phyloP scores from a whole-genome alignment of 1,139 yeast genomes.

The Yamadazyma jaroonii region DNA sequence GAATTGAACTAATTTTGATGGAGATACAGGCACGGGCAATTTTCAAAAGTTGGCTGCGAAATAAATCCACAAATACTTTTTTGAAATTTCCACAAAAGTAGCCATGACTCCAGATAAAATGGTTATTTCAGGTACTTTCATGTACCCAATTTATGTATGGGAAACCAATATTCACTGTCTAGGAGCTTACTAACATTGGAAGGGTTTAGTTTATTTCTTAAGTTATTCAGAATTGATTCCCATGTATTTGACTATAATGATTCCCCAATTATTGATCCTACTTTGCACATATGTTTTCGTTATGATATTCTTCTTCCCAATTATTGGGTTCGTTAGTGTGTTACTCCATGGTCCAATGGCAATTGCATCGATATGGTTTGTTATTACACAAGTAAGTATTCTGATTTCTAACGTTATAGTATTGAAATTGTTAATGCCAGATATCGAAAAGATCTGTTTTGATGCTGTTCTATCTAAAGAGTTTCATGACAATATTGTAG shows the following conservation, averaged over 20 bases:
- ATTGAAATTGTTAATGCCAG: conserved; percentile 52
- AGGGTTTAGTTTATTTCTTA: conserved; percentile 47
- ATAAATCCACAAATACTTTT: too few species aligned
- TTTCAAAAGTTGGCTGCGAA: neutral
- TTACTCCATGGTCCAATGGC: conserved; percentile 58
- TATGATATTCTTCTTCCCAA: conserved; percentile 44
- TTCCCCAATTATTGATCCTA: conserved; percentile 52
- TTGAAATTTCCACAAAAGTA: neutral
- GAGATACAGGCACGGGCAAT: neutral
- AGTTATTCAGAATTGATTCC: conserved; percentile 52
- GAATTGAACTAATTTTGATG: neutral
- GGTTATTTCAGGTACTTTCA: conserved; percentile 5
- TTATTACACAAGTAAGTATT: conserved; percentile 52
- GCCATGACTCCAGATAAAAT: neutral
- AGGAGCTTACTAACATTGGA: too few species aligned
- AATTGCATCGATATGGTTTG: conserved; percentile 50
- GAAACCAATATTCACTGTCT: neutral
- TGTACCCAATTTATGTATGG: conserved; percentile 16
- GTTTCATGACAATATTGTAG: conserved; percentile 47
- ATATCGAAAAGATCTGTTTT: conserved; percentile 52
- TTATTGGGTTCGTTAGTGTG: conserved; percentile 43
- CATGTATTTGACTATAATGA: conserved; percentile 40
- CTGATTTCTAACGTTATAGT: conserved; percentile 50
- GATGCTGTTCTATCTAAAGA: conserved; percentile 55
- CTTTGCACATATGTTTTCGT: conserved; percentile 38